Evolutionary conservation across 2,329 filamentous ascomycete genomes (phyloP), one percentile per base, ranked within the genome.

Genomic region (Ophiostoma perfectum): DNA sequence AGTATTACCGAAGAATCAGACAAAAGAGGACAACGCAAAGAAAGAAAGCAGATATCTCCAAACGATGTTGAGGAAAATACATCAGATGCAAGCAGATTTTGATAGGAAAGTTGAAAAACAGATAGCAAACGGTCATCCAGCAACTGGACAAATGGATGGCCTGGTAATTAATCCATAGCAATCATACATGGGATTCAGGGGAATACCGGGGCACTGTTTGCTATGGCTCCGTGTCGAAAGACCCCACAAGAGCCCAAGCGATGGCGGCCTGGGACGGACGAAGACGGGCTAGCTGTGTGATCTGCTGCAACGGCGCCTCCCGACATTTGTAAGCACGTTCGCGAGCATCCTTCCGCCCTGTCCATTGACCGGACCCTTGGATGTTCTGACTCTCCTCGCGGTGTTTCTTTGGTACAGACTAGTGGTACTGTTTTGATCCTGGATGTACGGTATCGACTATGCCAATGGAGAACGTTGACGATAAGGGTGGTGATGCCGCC

Each of bases 201-300:
- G n/a, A 55, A 52, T 55, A 55, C n/a, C 49, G n/a, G n/a, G 49
- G 49, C 49, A 55, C 9, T 55, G 49, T 18, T 9, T 55, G 14
- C 49, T 9, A 9, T 11, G 7, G 18, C 27, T 55, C 18, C 18
- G 27, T 27, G 27, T 36, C 6, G 49, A n/a, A 27, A 4, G 18
- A 55, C 49, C 49, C 49, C 49, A 16, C 49, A 55, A 55, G 18
- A 60, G 55, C 5, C 55, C 27, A 60, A 55, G 49, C 49, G 18
- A 55, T 27, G 49, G 27, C 27, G 18, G 9, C 11, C 55, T 11
- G 18, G 55, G 27, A 12, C 55, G 55, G 55, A 27, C n/a, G n/a
- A 55, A 7, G 16, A 27, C 27, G 55, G 52, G 27, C 18, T 38
- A 38, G 18, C n/a, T 36, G 9, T 27, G 27, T 27, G 18, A 18